phyloP scores from a whole-genome alignment of 2,329 filamentous ascomycete species.

The Pseudogymnoascus destructans region DNA sequence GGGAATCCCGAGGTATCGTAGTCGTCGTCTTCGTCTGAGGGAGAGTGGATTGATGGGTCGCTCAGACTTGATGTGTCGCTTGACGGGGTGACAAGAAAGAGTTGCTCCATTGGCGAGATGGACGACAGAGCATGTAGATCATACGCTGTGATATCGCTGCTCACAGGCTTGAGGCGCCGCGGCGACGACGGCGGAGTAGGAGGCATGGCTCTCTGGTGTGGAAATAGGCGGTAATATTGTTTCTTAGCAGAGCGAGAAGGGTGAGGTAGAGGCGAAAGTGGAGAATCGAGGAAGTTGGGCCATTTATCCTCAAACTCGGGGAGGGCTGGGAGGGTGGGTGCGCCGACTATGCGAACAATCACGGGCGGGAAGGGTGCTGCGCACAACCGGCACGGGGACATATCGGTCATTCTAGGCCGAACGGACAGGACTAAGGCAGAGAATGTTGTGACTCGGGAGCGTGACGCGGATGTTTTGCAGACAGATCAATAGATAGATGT shows the following conservation, averaged over 20 bases:
- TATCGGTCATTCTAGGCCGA: constrained; percentile 5
- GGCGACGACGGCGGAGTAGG: neutral
- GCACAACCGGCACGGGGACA: constrained; percentile 5
- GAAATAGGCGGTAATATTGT: neutral
- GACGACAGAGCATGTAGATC: neutral
- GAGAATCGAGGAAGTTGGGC: neutral
- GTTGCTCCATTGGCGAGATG: neutral
- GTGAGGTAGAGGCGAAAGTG: neutral
- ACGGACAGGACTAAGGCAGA: neutral
- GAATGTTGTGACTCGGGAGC: neutral
- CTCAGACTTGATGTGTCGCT: constrained; percentile 1
- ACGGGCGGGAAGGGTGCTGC: neutral
- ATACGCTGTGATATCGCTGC: neutral
- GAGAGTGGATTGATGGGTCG: neutral
- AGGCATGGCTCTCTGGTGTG: neutral
- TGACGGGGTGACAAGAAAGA: neutral
- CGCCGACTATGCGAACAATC: constrained; percentile 1
- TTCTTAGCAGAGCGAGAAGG: neutral
- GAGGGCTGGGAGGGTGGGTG: neutral
- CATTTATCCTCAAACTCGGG: neutral
- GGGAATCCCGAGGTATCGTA: neutral
- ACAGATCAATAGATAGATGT: neutral
- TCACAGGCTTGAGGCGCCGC: neutral
- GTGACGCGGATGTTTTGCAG: neutral
- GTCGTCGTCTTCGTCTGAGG: neutral